Conservation (phyloP, 2,329 filamentous ascomycete species). For the Cordyceps militaris region DNA sequence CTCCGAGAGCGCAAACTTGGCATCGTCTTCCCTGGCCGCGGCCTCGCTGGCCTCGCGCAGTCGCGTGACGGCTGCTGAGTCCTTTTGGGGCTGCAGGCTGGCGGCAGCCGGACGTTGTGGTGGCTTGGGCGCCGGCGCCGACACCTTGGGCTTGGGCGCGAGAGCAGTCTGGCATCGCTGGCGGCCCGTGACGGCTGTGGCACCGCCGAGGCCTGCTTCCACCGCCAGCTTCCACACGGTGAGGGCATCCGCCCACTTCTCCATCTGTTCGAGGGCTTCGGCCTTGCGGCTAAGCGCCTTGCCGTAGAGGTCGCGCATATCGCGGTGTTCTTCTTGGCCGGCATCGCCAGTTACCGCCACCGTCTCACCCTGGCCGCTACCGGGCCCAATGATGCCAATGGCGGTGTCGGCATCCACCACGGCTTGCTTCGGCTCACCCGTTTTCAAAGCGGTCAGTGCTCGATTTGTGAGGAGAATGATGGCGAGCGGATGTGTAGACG, state of each 20-base stretch:
- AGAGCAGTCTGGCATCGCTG: constrained; percentile 84
- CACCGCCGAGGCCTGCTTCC: constrained; percentile 77
- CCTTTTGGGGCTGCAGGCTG: constrained; percentile 38
- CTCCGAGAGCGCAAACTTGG: constrained; percentile 85
- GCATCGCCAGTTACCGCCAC: constrained; percentile 60
- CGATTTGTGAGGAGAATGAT: constrained; percentile 91
- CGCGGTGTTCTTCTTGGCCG: constrained; percentile 57
- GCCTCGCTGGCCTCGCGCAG: constrained; percentile 79
- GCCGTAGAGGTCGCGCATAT: constrained; percentile 88
- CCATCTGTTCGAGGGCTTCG: constrained; percentile 90
- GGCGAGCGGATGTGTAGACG: constrained; percentile 69
- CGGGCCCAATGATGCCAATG: constrained; percentile 69
- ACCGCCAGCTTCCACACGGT: constrained; percentile 76
- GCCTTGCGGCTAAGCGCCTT: constrained; percentile 93
- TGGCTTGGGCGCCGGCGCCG: constrained; percentile 27
- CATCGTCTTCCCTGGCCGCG: constrained; percentile 80
- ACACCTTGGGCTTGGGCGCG: constrained; percentile 55
- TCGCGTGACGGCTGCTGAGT: constrained; percentile 71
- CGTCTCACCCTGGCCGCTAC: constrained; percentile 70
- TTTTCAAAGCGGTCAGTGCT: constrained; percentile 83
- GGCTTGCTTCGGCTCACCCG: constrained; percentile 82
- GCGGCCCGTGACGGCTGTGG: constrained; percentile 75
- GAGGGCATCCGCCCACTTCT: constrained; percentile 83
- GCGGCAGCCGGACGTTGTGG: constrained; percentile 29
- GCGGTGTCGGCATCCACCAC: constrained; percentile 79